phyloP scores from a whole-genome alignment of 2,329 filamentous ascomycete species.

The Trichoderma pleuroti region DNA sequence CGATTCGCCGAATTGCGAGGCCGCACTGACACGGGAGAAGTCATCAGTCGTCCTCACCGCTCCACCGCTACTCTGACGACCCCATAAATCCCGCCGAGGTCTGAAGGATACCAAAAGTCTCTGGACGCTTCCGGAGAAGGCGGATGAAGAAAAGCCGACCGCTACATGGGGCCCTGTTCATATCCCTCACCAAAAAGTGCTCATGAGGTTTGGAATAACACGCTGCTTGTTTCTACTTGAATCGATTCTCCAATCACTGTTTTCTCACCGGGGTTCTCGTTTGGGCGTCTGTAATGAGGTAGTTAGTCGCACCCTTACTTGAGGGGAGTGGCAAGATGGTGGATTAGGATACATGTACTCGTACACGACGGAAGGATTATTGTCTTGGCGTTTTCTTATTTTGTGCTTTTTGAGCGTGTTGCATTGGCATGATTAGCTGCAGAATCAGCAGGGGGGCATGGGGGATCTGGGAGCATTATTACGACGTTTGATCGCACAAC shows the following conservation, averaged over 20 bases:
- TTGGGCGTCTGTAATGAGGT: background rate
- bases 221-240: background rate
- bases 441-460: slow-evolving; percentile 2
- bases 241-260: background rate
- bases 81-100: background rate
- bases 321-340: background rate
- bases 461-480: slow-evolving; percentile 2
- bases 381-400: background rate
- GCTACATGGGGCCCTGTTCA: background rate
- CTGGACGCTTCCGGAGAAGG: background rate
- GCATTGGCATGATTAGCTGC: slow-evolving; percentile 8
- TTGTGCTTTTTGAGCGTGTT: slow-evolving; percentile 7
- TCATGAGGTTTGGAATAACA: background rate
- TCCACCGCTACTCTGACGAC: background rate
- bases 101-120: background rate
- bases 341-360: background rate
- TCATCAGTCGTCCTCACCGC: background rate
- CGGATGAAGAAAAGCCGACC: background rate
- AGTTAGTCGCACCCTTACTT: background rate
- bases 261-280: background rate
- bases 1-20: background rate
- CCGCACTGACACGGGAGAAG: background rate
- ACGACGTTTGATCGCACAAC: background rate
- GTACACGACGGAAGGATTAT: background rate
- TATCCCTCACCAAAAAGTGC: background rate